These are phyloP conservation scores for Hypoxylon sp. DNA, from an alignment of 2,329 filamentous ascomycete species.

Conservation along the genomic window DNA sequence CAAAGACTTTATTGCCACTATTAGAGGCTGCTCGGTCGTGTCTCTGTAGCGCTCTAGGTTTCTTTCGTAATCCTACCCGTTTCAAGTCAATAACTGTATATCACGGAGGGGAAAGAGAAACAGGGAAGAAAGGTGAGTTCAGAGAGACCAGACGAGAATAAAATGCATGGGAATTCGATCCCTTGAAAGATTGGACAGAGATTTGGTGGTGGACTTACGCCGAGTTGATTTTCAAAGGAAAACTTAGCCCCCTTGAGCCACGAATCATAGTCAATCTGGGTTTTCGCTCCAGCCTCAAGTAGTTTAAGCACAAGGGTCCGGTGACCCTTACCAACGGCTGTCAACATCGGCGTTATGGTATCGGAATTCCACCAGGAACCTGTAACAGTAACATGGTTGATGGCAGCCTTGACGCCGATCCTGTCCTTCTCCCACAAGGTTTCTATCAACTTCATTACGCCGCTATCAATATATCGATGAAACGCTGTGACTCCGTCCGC, in stretches of 20 bases:
- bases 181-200: not conserved
- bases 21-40: constrained; percentile 74
- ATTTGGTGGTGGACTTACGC: constrained; percentile 47
- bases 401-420: constrained; percentile 71
- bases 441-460: constrained; percentile 65
- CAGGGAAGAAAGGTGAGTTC: not conserved
- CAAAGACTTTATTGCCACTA: constrained; percentile 71
- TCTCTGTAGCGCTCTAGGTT: constrained; percentile 66
- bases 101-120: constrained; percentile 44
- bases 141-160: not conserved
- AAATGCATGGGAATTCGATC: not conserved
- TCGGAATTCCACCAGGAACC: constrained; percentile 54
- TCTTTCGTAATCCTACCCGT: constrained; percentile 55
- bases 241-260: constrained; percentile 73
- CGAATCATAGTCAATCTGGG: constrained; percentile 72
- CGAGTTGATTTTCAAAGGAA: constrained; percentile 56
- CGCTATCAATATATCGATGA: constrained; percentile 72
- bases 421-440: constrained; percentile 70
- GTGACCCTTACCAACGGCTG: constrained; percentile 70
- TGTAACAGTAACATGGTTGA: constrained; percentile 74
- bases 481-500: constrained; percentile 74
- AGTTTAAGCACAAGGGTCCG: constrained; percentile 70
- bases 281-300: constrained; percentile 73
- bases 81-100: constrained; percentile 16
- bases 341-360: constrained; percentile 68